Conservation (phyloP, 1,284 basidiomycete genomes). For the Earliella scabrosa region DNA sequence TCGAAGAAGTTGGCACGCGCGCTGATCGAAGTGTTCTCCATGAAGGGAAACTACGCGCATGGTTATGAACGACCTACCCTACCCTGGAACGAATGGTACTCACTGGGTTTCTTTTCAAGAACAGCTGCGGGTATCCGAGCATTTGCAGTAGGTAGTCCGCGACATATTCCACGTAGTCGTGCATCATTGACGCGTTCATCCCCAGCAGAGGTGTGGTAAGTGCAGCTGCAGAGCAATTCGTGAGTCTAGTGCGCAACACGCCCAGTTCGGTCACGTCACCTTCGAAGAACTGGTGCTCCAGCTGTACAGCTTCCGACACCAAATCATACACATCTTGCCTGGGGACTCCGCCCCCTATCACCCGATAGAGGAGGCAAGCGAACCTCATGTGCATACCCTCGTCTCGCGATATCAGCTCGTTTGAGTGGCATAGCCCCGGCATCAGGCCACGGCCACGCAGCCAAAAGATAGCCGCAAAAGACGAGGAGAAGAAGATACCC, state of each 20-base stretch:
- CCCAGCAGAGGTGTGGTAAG: too few relatives aligned
- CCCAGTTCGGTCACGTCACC: too few relatives aligned
- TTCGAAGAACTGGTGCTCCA: background rate
- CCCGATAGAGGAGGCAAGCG: slow-evolving; percentile 91
- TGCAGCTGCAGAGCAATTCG: too few relatives aligned
- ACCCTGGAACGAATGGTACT: too few relatives aligned
- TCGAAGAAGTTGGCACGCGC: slow-evolving; percentile 48
- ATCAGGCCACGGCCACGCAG: slow-evolving; percentile 97
- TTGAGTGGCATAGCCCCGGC: slow-evolving; percentile 99
- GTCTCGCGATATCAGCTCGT: slow-evolving; percentile 91
- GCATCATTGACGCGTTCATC: too few relatives aligned
- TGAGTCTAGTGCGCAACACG: too few relatives aligned
- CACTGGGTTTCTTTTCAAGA: slow-evolving; percentile 31
- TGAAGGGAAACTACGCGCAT: slow-evolving; percentile 59
- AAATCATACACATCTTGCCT: background rate
- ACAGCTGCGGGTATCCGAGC: slow-evolving; percentile 60
- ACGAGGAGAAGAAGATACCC: slow-evolving; percentile 97
- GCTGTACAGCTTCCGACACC: background rate
- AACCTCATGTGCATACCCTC: slow-evolving; percentile 99
- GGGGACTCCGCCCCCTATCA: slow-evolving; percentile 53
- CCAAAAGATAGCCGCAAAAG: slow-evolving; percentile 96
- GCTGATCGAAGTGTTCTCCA: slow-evolving; percentile 69
- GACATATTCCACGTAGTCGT: slow-evolving; percentile 72
- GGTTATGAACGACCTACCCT: too few relatives aligned
- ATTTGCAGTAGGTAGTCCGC: slow-evolving; percentile 66